Evolutionary conservation across 768 basidiomycete species (phyloP).

Genomic region (Leucosporidium yakuticum): DNA sequence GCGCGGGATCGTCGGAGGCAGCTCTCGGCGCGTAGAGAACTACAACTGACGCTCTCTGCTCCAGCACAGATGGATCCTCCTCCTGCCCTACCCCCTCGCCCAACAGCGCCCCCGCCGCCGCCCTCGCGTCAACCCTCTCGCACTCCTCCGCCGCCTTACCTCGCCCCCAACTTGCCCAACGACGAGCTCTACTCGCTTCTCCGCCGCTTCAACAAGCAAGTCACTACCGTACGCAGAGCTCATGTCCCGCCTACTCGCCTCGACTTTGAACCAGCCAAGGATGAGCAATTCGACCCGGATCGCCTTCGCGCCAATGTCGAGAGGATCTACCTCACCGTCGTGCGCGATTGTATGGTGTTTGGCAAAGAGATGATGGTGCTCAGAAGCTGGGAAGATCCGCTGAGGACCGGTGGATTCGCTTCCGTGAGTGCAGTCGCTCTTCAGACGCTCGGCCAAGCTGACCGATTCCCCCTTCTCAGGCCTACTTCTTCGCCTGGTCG

Average conservation of each 20-base stretch:
- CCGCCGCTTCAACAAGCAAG: constrained; percentile 1
- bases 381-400: constrained; percentile 1
- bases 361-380: neutral
- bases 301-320: neutral
- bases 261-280: neutral
- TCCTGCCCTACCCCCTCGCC: neutral
- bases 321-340: neutral
- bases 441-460: neutral
- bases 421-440: neutral
- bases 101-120: neutral
- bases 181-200: constrained; percentile 6
- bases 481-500: neutral
- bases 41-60: no score
- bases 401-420: neutral
- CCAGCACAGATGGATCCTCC: neutral
- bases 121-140: neutral
- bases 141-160: neutral
- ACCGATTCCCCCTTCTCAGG: neutral
- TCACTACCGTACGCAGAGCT: neutral
- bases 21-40: no score
- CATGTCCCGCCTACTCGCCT: neutral
- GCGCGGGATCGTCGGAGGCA: no score
- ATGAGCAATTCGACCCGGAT: neutral
- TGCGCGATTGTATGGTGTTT: neutral
- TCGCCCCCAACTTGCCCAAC: neutral